Evolutionary conservation across 2,329 filamentous ascomycete species (phyloP).

Genomic region (Neonectria punicea): DNA sequence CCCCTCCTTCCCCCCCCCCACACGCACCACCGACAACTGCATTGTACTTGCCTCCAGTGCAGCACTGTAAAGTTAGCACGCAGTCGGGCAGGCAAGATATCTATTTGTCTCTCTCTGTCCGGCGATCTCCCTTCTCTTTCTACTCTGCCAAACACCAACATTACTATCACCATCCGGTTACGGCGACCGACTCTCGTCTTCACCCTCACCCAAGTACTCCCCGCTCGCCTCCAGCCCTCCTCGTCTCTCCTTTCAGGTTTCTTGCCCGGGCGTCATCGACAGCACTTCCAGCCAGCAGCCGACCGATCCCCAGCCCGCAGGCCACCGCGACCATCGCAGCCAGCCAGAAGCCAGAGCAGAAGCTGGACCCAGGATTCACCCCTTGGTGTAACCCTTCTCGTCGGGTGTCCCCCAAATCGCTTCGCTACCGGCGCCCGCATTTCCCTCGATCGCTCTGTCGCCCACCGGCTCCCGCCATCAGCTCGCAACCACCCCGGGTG

Average conservation of each 20-base stretch:
- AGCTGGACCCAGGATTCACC: slow-evolving; percentile 6
- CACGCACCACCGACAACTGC: neutral
- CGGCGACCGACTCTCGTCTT: neutral
- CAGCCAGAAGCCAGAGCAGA: slow-evolving; percentile 3
- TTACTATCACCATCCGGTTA: neutral
- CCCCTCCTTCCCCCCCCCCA: slow-evolving; percentile 6
- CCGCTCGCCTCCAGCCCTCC: neutral
- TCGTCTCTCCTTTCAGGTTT: neutral
- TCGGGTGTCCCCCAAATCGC: slow-evolving; percentile 11
- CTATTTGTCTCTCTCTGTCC: neutral
- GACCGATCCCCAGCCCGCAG: slow-evolving; percentile 20
- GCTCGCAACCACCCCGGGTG: slow-evolving; percentile 10
- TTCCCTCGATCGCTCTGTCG: slow-evolving; percentile 18
- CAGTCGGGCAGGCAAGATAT: neutral
- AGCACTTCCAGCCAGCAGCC: neutral
- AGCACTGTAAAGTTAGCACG: slow-evolving; percentile 1
- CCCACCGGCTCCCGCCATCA: slow-evolving; percentile 16
- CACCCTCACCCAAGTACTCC: neutral
- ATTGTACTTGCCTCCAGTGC: slow-evolving; percentile 1
- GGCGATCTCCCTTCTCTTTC: neutral
- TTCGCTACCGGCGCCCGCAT: slow-evolving; percentile 15
- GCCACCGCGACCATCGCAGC: slow-evolving; percentile 17
- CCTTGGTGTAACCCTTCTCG: slow-evolving; percentile 17
- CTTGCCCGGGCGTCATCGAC: neutral
- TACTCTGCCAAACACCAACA: neutral